These are phyloP conservation scores for Nicotiana attenuata DNA, from an alignment of 257 asterid genomes.

Conservation along the genomic window DNA sequence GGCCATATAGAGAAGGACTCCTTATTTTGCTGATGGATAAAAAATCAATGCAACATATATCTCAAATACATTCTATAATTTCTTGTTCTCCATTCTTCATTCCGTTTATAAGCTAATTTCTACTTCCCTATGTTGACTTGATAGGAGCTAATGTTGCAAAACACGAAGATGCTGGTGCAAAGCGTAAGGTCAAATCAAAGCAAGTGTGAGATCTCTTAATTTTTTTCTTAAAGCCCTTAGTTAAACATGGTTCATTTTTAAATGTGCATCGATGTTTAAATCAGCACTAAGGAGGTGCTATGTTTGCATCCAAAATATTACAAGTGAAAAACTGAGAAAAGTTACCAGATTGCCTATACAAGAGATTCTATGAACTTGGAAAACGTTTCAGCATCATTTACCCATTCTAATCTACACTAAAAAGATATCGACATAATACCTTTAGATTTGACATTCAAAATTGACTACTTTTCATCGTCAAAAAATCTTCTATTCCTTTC, in stretches of 20 bases:
- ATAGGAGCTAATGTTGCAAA: conserved; percentile 37
- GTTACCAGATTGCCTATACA: not conserved
- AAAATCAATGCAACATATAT: not conserved
- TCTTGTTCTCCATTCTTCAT: not conserved
- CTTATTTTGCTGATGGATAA: not conserved
- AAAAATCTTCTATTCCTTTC: too few species aligned
- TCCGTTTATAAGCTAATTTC: conserved; percentile 9
- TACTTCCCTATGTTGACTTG: conserved; percentile 10
- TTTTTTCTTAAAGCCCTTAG: not conserved
- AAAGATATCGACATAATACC: not conserved
- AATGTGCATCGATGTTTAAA: not conserved
- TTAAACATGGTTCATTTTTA: not conserved
- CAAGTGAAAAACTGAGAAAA: not conserved
- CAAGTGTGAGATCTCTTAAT: conserved; percentile 30
- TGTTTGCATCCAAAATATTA: not conserved
- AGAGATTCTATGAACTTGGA: not conserved
- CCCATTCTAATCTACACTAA: not conserved
- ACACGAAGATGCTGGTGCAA: conserved; percentile 17
- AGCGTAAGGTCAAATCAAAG: conserved; percentile 31
- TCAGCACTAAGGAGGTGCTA: not conserved
- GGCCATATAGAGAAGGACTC: not conserved
- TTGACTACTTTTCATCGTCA: too few species aligned
- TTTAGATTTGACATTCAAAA: too few species aligned
- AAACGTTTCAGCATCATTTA: not conserved
- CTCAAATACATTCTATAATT: not conserved